These are phyloP conservation scores for Phytopythium oedochilum DNA, from an alignment of 352 stramenopile genomes.

Conservation along the genomic window DNA sequence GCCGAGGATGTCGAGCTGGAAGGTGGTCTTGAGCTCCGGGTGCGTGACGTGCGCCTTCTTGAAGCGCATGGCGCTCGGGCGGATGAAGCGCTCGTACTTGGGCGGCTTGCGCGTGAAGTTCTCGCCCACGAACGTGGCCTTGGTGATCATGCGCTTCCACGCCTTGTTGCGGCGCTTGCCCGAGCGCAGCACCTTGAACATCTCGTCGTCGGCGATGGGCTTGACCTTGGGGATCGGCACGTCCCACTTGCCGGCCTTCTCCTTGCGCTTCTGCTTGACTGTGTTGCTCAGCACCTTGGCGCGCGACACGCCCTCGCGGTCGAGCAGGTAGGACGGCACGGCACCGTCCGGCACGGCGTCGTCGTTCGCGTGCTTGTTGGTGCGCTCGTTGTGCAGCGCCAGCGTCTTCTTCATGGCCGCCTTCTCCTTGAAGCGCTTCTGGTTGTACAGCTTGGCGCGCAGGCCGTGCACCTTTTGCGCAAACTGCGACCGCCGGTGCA, in stretches of 20 bases:
- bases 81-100: slow-evolving; percentile 99
- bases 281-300: slow-evolving; percentile 99
- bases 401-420: slow-evolving; percentile 99
- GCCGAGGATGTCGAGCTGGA: slow-evolving; percentile 99
- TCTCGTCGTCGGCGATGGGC: slow-evolving; percentile 99
- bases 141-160: slow-evolving; percentile 90
- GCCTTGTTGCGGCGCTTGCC: slow-evolving; percentile 95
- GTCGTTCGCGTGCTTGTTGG: slow-evolving; percentile 98
- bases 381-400: slow-evolving; percentile 98
- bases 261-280: slow-evolving; percentile 99
- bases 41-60: slow-evolving; percentile 99
- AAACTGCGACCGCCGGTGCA: slow-evolving; percentile 97
- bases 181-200: slow-evolving; percentile 99
- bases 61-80: slow-evolving; percentile 97
- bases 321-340: slow-evolving; percentile 98
- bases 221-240: slow-evolving; percentile 98
- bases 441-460: slow-evolving; percentile 98
- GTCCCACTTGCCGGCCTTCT: slow-evolving; percentile 99
- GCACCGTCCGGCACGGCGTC: slow-evolving; percentile 95
- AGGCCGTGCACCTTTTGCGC: slow-evolving; percentile 98
- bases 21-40: slow-evolving; percentile 99
- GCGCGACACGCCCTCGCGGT: slow-evolving; percentile 97
- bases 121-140: slow-evolving; percentile 98
- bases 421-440: slow-evolving; percentile 99
- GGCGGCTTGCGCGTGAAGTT: slow-evolving; percentile 99